Evolutionary conservation across 2,329 filamentous ascomycete genomes (phyloP), one percentile per base, ranked within the genome.

Genomic region (Blumeria hordei): DNA sequence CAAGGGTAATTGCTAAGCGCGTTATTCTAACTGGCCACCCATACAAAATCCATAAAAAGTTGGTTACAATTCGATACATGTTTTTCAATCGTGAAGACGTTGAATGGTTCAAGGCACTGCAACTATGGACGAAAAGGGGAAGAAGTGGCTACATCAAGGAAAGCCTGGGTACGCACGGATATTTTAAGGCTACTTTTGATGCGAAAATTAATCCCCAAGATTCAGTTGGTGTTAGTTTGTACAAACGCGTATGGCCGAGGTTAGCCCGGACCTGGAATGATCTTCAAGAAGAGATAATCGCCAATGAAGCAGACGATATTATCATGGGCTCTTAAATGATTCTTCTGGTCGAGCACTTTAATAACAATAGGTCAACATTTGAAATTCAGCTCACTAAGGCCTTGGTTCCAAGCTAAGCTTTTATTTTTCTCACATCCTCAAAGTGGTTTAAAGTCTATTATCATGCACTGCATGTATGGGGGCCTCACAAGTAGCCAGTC

Each of bases 161-260:
- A 72, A 77, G 83, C 56, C 71, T 98, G 53, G 92, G 92, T 62
- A 98, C 92, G 37, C 92, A 98, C 68, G 92, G 92, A n/a, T 98
- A 98, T 72, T 96, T 96, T 77, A 98, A 98, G 74, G 92, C 92
- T 11, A 95, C 84, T 1, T 98, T 98, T 70, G 93, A 98, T 67
- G 87, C 82, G 11, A 85, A 84, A 66, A 90, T 98, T 67, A 96
- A 95, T 68, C 88, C 92, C 1, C 85, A 95, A 70, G 92, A 98
- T 69, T 81, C 88, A 3, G 80, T 98, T 50, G 92, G 86, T 53
- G 84, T 96, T 59, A 94, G 86, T 69, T 66, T 92, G 64, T 92
- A 90, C 66, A 92, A 92, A 75, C 21, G 21, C 4, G 21, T 28
- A 28, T 28, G 21, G 21, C 21, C 21, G 21, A 28, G 21, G 4